Evolutionary conservation across 805 yeast species (phyloP).

Genomic region (Lachancea meyersii): DNA sequence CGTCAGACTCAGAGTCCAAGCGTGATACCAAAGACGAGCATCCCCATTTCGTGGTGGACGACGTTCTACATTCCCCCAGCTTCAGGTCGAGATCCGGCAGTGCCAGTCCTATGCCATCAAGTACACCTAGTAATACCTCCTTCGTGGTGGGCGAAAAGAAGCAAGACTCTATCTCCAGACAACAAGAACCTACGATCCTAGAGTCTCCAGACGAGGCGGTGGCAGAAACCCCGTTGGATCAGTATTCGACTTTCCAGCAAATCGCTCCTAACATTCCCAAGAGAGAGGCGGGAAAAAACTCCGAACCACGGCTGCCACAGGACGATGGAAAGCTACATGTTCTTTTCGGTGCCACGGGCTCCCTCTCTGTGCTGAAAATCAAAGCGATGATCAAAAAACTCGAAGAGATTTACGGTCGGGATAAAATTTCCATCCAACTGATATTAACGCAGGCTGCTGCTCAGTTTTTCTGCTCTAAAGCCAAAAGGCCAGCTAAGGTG

Average conservation of each 20-base stretch:
- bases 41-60: slow-evolving; percentile 57
- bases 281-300: slow-evolving; percentile 41
- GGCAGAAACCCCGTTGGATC: slow-evolving; percentile 1
- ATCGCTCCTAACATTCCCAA: slow-evolving; percentile 26
- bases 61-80: slow-evolving; percentile 18
- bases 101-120: slow-evolving; percentile 20
- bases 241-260: slow-evolving; percentile 6
- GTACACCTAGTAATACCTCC: slow-evolving; percentile 7
- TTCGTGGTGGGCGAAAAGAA: slow-evolving; percentile 5
- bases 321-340: slow-evolving; percentile 88
- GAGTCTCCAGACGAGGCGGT: slow-evolving; percentile 5
- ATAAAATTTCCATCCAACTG: slow-evolving; percentile 74
- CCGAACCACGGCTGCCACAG: slow-evolving; percentile 61
- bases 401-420: slow-evolving; percentile 70
- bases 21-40: slow-evolving; percentile 43
- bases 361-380: slow-evolving; percentile 76
- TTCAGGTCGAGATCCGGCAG: slow-evolving; percentile 20
- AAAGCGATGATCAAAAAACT: slow-evolving; percentile 73
- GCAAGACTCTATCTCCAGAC: slow-evolving; percentile 5
- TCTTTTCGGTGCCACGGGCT: slow-evolving; percentile 81
- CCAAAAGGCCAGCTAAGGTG: slow-evolving; percentile 14
- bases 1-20: slow-evolving; percentile 2
- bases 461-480: slow-evolving; percentile 45
- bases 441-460: slow-evolving; percentile 82
- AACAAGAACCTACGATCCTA: slow-evolving; percentile 5